phyloP scores from a whole-genome alignment of 352 stramenopile genomes.

The Pythium insidiosum region DNA sequence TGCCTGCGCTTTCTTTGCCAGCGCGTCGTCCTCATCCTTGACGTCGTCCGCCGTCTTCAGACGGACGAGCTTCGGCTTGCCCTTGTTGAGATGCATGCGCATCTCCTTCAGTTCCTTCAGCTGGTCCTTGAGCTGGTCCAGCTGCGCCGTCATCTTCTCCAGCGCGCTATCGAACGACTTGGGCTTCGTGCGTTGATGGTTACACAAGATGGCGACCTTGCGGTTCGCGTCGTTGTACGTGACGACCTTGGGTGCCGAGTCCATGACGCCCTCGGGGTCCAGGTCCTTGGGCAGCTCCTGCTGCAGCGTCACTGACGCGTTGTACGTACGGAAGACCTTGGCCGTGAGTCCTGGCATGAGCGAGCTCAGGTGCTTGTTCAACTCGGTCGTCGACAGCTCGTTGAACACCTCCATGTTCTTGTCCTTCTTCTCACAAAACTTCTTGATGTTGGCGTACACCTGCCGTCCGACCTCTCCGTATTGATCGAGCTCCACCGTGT shows the following conservation, averaged over 20 bases:
- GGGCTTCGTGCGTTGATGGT: conserved; percentile 98
- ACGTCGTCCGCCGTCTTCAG: conserved; percentile 86
- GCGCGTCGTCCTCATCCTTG: conserved; percentile 74
- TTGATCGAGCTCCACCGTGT: conserved; percentile 94
- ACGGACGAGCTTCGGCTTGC: conserved; percentile 87
- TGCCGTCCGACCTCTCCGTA: conserved; percentile 86
- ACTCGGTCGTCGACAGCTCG: conserved; percentile 89
- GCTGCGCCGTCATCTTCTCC: conserved; percentile 91
- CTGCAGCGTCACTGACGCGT: conserved; percentile 98
- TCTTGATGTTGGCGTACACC: conserved; percentile 95
- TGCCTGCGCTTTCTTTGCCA: conserved; percentile 88
- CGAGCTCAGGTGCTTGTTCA: conserved; percentile 98
- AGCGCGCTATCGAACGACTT: conserved; percentile 94
- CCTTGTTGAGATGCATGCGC: conserved; percentile 78
- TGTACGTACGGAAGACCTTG: conserved; percentile 99
- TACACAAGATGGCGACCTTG: conserved; percentile 99
- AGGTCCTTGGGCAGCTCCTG: conserved; percentile 87
- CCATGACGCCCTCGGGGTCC: conserved; percentile 51
- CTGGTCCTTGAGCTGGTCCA: conserved; percentile 92
- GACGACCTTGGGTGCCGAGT: conserved; percentile 89
- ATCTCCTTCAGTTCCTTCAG: conserved; percentile 94
- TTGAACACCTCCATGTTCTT: conserved; percentile 97
- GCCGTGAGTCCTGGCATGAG: conserved; percentile 98
- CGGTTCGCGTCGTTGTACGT: conserved; percentile 99
- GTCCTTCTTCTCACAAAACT: conserved; percentile 96